These are phyloP conservation scores for Amesomyces nigricolor DNA, from an alignment of 2,329 filamentous ascomycete species.

Conservation along the genomic window DNA sequence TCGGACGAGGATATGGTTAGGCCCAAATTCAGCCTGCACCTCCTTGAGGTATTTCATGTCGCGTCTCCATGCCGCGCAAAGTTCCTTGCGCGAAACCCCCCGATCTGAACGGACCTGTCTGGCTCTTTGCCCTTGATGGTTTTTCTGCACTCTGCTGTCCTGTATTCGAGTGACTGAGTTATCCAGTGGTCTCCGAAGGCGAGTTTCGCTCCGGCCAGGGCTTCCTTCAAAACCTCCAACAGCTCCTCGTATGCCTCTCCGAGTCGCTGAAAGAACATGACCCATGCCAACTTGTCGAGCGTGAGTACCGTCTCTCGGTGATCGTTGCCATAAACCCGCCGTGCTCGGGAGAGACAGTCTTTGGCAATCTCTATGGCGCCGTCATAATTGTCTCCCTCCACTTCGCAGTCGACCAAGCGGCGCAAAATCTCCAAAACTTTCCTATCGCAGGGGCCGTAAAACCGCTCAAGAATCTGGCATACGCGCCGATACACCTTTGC, in stretches of 20 bases:
- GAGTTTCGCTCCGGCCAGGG: neutral
- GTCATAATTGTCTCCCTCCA: neutral
- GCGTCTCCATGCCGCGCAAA: neutral
- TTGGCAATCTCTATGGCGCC: neutral
- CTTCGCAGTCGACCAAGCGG: slow-evolving; percentile 5
- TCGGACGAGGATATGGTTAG: neutral
- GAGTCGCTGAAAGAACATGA: neutral
- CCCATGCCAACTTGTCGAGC: neutral
- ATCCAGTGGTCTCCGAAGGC: neutral
- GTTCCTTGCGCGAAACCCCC: neutral
- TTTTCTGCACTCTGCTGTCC: too few species aligned
- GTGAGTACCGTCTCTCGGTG: slow-evolving; percentile 6
- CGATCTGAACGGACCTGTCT: too few species aligned
- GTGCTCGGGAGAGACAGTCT: neutral
- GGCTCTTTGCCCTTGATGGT: too few species aligned
- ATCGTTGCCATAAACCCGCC: slow-evolving; percentile 1
- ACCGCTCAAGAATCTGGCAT: neutral
- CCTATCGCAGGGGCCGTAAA: slow-evolving; percentile 1
- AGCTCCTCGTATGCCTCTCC: neutral
- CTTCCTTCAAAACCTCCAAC: neutral
- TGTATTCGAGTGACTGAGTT: neutral
- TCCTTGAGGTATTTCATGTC: neutral
- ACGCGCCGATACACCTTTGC: too few species aligned
- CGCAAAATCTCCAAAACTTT: neutral
- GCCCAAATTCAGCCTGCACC: neutral